These are phyloP conservation scores for Yarrowia galli DNA, from an alignment of 1,139 yeast species.

Conservation along the genomic window DNA sequence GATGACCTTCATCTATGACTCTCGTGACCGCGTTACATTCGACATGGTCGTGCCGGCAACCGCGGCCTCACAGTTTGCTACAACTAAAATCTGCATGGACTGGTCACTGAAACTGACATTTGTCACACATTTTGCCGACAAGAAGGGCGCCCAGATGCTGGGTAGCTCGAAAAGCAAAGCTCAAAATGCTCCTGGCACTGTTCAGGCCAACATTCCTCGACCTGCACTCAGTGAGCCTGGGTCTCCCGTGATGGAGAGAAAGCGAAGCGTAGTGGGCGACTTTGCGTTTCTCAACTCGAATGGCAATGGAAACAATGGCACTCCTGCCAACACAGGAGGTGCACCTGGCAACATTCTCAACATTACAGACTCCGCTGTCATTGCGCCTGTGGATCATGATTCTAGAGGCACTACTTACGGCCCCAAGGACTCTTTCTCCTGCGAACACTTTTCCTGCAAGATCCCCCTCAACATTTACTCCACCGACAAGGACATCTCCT, in stretches of 20 bases:
- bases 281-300: background rate
- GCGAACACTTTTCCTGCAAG: conserved; percentile 49
- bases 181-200: background rate
- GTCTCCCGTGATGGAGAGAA: conserved; percentile 14
- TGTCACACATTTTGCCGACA: conserved; percentile 46
- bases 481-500: conserved; percentile 49
- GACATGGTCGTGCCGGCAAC: conserved; percentile 51
- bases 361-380: conserved; percentile 21
- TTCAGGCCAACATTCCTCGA: conserved; percentile 8
- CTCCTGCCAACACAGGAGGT: background rate
- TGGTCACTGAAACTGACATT: conserved; percentile 53
- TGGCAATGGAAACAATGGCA: background rate
- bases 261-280: conserved; percentile 9
- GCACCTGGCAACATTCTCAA: conserved; percentile 2
- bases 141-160: conserved; percentile 18
- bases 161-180: conserved; percentile 3
- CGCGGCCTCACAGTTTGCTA: conserved; percentile 51
- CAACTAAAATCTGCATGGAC: conserved; percentile 48
- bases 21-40: conserved; percentile 42
- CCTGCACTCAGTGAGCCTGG: conserved; percentile 26
- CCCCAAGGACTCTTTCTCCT: conserved; percentile 40
- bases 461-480: conserved; percentile 50
- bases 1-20: conserved; percentile 40
- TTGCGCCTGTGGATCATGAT: conserved; percentile 19
- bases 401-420: conserved; percentile 33